Percentiles rank a stretch among this genome's conserved stretches.
Conservation (phyloP, 164 flowering plant genomes). For the Magnolia kwangsiensis region DNA sequence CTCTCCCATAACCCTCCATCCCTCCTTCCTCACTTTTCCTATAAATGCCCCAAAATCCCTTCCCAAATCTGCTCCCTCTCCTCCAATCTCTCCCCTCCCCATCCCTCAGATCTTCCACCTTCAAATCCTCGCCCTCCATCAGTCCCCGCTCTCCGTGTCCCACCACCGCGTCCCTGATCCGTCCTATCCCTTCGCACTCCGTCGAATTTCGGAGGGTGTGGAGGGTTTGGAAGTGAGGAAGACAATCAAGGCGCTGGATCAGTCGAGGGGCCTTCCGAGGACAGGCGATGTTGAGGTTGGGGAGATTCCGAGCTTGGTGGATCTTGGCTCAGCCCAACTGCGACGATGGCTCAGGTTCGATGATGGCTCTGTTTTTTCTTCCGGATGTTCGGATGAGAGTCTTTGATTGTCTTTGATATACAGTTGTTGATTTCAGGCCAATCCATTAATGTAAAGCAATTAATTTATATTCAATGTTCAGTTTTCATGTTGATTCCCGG, state of each 20-base stretch:
- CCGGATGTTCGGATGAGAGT: too few species aligned
- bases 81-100: slow-evolving; percentile 33
- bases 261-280: slow-evolving; percentile 65
- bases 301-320: slow-evolving; percentile 74
- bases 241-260: slow-evolving; percentile 73
- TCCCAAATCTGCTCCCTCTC: slow-evolving; percentile 50
- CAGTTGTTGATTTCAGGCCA: too few species aligned
- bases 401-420: too few species aligned
- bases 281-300: slow-evolving; percentile 87
- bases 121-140: slow-evolving; percentile 41
- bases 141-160: slow-evolving; percentile 42
- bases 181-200: slow-evolving; percentile 54
- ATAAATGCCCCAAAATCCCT: slow-evolving; percentile 49
- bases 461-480: too few species aligned
- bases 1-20: slow-evolving; percentile 29
- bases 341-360: slow-evolving; percentile 57
- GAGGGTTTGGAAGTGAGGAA: slow-evolving; percentile 65
- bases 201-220: slow-evolving; percentile 78
- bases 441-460: too few species aligned
- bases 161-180: slow-evolving; percentile 75
- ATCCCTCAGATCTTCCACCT: background rate
- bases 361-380: background rate
- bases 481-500: too few species aligned
- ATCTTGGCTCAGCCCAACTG: slow-evolving; percentile 61
- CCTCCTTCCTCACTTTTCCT: slow-evolving; percentile 26